A percentile compares a stretch with the other conserved stretches of the same genome.
These are phyloP conservation scores for Lentinula sp. DNA, from an alignment of 768 basidiomycete genomes.

Conservation along the genomic window DNA sequence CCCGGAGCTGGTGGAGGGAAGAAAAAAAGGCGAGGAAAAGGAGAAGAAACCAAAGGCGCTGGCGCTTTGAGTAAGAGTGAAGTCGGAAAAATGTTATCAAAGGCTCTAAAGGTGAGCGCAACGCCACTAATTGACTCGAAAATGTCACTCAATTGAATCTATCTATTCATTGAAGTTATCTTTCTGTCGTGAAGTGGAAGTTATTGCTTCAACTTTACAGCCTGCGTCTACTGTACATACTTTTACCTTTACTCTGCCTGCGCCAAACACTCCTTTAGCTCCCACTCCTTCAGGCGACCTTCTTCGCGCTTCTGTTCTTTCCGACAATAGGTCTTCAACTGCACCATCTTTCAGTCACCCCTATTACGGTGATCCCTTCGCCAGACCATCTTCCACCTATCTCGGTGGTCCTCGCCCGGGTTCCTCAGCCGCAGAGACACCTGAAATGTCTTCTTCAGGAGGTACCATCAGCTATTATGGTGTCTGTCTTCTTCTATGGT, in stretches of 20 bases:
- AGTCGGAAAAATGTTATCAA: conserved; percentile 85
- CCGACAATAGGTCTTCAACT: conserved; percentile 59
- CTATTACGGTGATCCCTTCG: conserved; percentile 72
- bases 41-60: conserved; percentile 66
- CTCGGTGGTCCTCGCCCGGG: conserved; percentile 42
- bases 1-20: conserved; percentile 78
- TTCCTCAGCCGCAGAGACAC: conserved; percentile 18
- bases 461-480: conserved; percentile 75
- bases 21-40: conserved; percentile 65
- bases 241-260: conserved; percentile 83
- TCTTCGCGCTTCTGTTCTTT: conserved; percentile 70
- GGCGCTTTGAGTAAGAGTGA: conserved; percentile 82
- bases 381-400: conserved; percentile 73
- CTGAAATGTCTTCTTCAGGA: conserved; percentile 21
- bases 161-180: conserved; percentile 52
- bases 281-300: conserved; percentile 68
- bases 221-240: conserved; percentile 90
- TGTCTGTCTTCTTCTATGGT: conserved; percentile 93
- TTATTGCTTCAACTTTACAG: conserved; percentile 91
- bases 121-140: conserved; percentile 4
- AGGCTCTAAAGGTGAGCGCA: conserved; percentile 72
- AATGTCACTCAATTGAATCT: conserved; percentile 3
- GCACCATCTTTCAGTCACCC: conserved; percentile 69
- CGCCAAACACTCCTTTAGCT: conserved; percentile 69
- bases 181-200: conserved; percentile 88